Percentiles rank a stretch among this genome's conserved stretches.
Conservation (phyloP, 2,329 filamentous ascomycete species). For the Lithohypha guttulata region DNA sequence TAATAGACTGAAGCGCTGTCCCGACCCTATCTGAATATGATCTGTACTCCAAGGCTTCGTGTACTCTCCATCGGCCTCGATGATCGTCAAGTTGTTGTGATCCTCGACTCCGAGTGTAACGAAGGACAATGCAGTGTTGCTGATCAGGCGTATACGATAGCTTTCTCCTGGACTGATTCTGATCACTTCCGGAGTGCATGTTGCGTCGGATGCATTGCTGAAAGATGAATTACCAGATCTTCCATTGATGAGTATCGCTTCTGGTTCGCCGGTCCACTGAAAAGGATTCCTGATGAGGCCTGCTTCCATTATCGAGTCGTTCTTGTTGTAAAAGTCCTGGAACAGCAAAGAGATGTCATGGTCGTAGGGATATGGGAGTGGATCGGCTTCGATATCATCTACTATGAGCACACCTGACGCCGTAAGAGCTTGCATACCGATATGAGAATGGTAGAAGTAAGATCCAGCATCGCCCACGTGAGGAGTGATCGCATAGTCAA, state of each 20-base stretch:
- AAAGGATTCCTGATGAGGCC: slow-evolving; percentile 43
- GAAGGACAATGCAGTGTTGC: slow-evolving; percentile 45
- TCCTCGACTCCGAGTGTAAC: slow-evolving; percentile 46
- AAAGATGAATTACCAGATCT: slow-evolving; percentile 36
- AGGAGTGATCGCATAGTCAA: slow-evolving; percentile 54
- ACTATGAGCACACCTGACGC: slow-evolving; percentile 50
- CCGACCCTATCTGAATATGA: slow-evolving; percentile 46
- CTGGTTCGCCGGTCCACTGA: slow-evolving; percentile 48
- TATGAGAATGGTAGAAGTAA: slow-evolving; percentile 60
- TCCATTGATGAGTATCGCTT: slow-evolving; percentile 49
- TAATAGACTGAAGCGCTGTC: slow-evolving; percentile 51
- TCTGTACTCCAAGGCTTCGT: slow-evolving; percentile 26
- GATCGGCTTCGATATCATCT: slow-evolving; percentile 30
- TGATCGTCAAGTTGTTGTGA: slow-evolving; percentile 46
- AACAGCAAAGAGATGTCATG: slow-evolving; percentile 48
- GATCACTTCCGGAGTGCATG: slow-evolving; percentile 41
- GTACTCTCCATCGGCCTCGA: slow-evolving; percentile 46
- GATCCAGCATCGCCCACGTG: slow-evolving; percentile 46
- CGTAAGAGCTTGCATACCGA: slow-evolving; percentile 51
- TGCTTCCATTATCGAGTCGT: slow-evolving; percentile 41
- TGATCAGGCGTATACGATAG: slow-evolving; percentile 53
- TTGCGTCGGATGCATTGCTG: slow-evolving; percentile 25
- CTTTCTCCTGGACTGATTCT: slow-evolving; percentile 49
- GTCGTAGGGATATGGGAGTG: slow-evolving; percentile 49
- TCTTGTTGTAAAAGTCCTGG: slow-evolving; percentile 47